Percentiles rank a stretch among this genome's conserved stretches.
Evolutionary conservation across 2,329 filamentous ascomycete genomes (phyloP).

Genomic region (Didymosphaeria variabile): DNA sequence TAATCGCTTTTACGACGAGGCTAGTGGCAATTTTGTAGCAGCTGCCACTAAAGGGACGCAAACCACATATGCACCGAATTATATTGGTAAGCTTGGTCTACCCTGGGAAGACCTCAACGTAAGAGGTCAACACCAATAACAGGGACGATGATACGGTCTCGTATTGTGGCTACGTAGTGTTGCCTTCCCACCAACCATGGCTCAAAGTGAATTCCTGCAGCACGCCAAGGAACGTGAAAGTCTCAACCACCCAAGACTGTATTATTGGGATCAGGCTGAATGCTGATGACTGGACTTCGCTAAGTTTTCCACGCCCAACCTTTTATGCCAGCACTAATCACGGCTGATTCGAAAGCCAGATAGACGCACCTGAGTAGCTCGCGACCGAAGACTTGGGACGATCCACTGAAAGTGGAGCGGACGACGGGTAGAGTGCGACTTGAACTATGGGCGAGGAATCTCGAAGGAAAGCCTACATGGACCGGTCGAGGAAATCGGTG

Average conservation of each 20-base stretch:
- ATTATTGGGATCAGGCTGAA: neutral
- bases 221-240: neutral
- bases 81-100: too few relatives aligned
- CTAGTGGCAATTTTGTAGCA: too few relatives aligned
- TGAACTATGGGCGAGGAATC: neutral
- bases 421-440: neutral
- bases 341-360: neutral
- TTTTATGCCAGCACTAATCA: neutral
- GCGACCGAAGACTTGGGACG: conserved; percentile 2
- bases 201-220: neutral
- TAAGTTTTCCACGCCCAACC: neutral
- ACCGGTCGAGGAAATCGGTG: neutral
- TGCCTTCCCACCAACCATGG: neutral
- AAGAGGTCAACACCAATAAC: neutral
- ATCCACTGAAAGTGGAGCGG: neutral
- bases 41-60: too few relatives aligned
- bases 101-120: too few relatives aligned
- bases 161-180: neutral
- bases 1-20: too few relatives aligned
- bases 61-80: too few relatives aligned
- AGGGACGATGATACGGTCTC: neutral
- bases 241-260: neutral
- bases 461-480: too few relatives aligned
- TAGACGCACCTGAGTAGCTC: neutral
- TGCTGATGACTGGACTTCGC: neutral